These are phyloP conservation scores for Candida manassasensis DNA, from an alignment of 805 yeast species.

Conservation along the genomic window DNA sequence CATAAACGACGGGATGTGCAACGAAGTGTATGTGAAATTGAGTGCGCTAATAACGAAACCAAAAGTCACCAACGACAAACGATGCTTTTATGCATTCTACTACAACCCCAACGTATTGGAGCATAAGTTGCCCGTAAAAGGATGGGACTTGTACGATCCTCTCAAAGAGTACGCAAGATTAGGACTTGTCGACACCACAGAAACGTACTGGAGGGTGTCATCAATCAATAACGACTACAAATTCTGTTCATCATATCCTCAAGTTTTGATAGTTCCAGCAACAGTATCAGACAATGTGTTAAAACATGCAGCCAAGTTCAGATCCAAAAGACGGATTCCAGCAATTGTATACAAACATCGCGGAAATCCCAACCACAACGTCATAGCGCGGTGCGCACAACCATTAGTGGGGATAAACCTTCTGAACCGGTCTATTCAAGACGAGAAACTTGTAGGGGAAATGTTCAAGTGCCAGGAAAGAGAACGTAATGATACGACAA, in stretches of 20 bases:
- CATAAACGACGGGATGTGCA: conserved; percentile 49
- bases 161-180: conserved; percentile 67
- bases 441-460: conserved; percentile 75
- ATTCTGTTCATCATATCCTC: conserved; percentile 76
- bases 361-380: conserved; percentile 46
- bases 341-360: conserved; percentile 71
- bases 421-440: conserved; percentile 84
- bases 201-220: conserved; percentile 65
- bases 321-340: conserved; percentile 85
- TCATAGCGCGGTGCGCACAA: conserved; percentile 87
- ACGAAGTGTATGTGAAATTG: conserved; percentile 69
- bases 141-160: conserved; percentile 72
- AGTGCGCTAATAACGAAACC: conserved; percentile 59
- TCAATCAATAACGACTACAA: conserved; percentile 57
- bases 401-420: conserved; percentile 83
- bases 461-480: conserved; percentile 58
- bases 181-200: conserved; percentile 42
- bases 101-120: conserved; percentile 77
- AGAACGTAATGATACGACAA: conserved; percentile 18
- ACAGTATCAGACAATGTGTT: conserved; percentile 76
- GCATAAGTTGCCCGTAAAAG: conserved; percentile 38
- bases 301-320: conserved; percentile 75
- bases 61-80: conserved; percentile 40
- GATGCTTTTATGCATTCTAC: conserved; percentile 67
- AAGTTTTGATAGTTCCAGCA: conserved; percentile 62